Percentiles rank a stretch among this genome's conserved stretches.
phyloP scores from a whole-genome alignment of 1,139 yeast species.

The Yamadazyma mexicana region DNA sequence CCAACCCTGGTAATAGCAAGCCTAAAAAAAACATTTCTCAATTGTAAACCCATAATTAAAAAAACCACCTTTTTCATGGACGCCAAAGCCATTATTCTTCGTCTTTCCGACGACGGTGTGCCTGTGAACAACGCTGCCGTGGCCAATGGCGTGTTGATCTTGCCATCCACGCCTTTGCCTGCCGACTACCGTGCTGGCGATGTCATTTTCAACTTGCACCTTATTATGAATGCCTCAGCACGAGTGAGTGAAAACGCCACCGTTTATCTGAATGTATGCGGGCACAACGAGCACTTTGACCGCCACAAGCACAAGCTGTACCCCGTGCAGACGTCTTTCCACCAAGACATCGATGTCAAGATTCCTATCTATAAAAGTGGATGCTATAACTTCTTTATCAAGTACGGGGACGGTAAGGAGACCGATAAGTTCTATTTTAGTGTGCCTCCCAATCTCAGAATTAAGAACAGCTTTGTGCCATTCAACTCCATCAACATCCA shows the following conservation, averaged over 20 bases:
- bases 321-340: constrained; percentile 51
- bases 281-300: constrained; percentile 44
- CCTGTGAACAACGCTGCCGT: constrained; percentile 50
- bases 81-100: constrained; percentile 39
- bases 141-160: constrained; percentile 59
- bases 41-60: not conserved
- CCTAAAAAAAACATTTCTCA: not conserved
- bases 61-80: not conserved
- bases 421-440: constrained; percentile 71
- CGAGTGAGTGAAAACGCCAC: constrained; percentile 68
- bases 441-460: constrained; percentile 73
- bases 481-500: constrained; percentile 83
- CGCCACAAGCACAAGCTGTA: constrained; percentile 54
- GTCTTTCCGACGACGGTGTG: constrained; percentile 55
- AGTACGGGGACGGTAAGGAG: constrained; percentile 37
- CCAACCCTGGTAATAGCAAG: not conserved
- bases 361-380: constrained; percentile 75
- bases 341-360: constrained; percentile 59
- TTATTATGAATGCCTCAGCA: constrained; percentile 75
- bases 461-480: constrained; percentile 59
- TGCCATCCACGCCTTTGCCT: constrained; percentile 59
- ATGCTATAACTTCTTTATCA: constrained; percentile 66
- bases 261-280: constrained; percentile 76
- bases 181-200: constrained; percentile 37
- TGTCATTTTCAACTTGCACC: constrained; percentile 53